These are phyloP conservation scores for Isabelozyma pseudorhagii DNA, from an alignment of 805 yeast species.

Conservation along the genomic window DNA sequence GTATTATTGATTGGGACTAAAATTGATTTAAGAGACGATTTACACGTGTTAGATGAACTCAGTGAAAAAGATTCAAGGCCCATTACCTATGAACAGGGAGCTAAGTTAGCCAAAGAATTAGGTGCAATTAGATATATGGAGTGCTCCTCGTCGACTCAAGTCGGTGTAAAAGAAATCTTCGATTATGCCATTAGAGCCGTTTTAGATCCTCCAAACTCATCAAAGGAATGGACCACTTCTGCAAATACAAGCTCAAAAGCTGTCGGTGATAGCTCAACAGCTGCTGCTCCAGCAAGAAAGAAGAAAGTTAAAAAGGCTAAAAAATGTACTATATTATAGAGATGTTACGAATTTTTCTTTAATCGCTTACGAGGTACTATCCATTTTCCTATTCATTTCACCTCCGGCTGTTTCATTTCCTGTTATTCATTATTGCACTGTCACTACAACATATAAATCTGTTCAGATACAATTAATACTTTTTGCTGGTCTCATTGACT, in stretches of 20 bases:
- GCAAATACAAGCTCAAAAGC: constrained; percentile 5
- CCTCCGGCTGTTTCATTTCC: not conserved
- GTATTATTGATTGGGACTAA: constrained; percentile 86
- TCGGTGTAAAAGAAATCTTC: constrained; percentile 80
- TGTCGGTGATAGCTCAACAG: constrained; percentile 1
- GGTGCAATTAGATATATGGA: constrained; percentile 76
- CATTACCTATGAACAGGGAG: constrained; percentile 59
- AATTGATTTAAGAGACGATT: constrained; percentile 79
- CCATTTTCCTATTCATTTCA: no score
- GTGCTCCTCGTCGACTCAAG: constrained; percentile 88
- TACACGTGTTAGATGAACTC: constrained; percentile 67
- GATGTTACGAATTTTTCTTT: not conserved
- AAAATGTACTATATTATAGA: constrained; percentile 38
- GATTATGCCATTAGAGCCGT: constrained; percentile 78
- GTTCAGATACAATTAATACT: not conserved
- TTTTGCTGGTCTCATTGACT: not conserved
- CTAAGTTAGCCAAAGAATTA: constrained; percentile 62
- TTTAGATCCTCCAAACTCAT: constrained; percentile 45
- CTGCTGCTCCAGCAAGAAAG: constrained; percentile 9
- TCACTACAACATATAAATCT: not conserved
- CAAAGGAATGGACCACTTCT: constrained; percentile 6
- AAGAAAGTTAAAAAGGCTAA: constrained; percentile 32
- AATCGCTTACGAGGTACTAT: no score
- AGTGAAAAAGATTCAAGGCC: constrained; percentile 62
- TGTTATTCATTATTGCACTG: not conserved